A percentile compares a stretch with the other conserved stretches of the same genome.
Evolutionary conservation across 129 eudicot species (phyloP).

Genomic region (Deinandra increscens): DNA sequence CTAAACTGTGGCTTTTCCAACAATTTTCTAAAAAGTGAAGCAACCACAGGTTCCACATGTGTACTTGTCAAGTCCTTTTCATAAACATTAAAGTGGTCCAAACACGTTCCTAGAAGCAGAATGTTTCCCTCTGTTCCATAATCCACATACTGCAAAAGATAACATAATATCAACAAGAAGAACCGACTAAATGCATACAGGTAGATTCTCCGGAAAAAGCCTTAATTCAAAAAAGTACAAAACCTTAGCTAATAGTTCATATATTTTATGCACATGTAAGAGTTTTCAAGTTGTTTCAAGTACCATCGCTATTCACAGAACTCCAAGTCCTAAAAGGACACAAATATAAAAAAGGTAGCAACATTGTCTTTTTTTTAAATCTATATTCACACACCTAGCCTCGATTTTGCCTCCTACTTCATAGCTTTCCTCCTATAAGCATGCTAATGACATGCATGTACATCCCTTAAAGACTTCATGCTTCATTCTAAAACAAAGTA

Average conservation of each 20-base stretch:
- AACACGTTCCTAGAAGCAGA: background rate
- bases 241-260: too few relatives aligned
- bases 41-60: background rate
- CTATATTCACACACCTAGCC: background rate
- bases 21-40: background rate
- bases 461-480: background rate
- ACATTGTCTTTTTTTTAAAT: background rate
- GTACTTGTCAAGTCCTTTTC: background rate
- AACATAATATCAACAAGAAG: too few relatives aligned
- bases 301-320: background rate
- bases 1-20: background rate
- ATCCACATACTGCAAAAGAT: background rate
- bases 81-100: constrained; percentile 1
- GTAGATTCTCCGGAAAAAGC: too few relatives aligned
- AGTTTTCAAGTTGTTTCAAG: background rate
- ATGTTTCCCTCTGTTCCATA: background rate
- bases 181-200: too few relatives aligned
- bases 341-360: background rate
- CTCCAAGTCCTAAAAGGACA: background rate
- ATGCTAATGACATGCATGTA: background rate
- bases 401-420: background rate
- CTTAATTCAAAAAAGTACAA: too few relatives aligned
- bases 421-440: background rate
- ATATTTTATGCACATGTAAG: background rate
- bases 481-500: background rate